Evolutionary conservation across 768 basidiomycete species (phyloP).

Genomic region (Leccinellum rugosiceps): DNA sequence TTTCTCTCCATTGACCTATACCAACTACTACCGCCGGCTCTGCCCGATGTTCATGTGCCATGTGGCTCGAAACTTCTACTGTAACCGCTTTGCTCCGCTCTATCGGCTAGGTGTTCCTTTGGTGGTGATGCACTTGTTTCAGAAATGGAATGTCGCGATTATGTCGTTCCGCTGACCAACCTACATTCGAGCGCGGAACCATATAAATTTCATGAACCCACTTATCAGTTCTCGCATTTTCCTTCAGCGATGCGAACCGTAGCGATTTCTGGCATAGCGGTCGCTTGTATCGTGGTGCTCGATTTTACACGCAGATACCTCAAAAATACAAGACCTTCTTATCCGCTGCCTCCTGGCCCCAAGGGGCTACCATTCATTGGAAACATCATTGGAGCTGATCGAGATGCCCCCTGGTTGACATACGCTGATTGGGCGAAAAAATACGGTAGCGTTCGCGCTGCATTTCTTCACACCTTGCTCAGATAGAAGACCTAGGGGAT

Average conservation of each 20-base stretch:
- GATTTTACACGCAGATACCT: constrained; percentile 8
- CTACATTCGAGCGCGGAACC: too few relatives aligned
- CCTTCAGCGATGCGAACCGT: constrained; percentile 5
- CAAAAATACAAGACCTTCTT: not conserved
- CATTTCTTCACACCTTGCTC: not conserved
- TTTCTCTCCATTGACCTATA: not conserved
- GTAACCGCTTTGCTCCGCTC: not conserved
- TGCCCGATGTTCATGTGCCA: not conserved
- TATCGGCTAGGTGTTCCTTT: not conserved
- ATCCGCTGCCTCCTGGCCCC: constrained; percentile 38
- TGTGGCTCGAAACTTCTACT: not conserved
- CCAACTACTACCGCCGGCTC: not conserved
- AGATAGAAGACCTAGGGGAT: constrained; percentile 30
- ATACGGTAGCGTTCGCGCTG: constrained; percentile 27
- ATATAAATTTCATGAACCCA: not conserved
- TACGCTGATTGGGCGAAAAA: constrained; percentile 39
- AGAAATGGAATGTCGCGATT: not conserved
- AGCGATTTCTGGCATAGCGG: not conserved
- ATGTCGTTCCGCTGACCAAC: not conserved
- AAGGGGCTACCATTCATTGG: constrained; percentile 37
- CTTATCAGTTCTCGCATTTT: not conserved
- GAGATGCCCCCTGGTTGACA: constrained; percentile 31
- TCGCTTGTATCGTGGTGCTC: constrained; percentile 9
- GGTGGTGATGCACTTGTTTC: not conserved
- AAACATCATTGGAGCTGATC: constrained; percentile 34